These are phyloP conservation scores for Wickerhamomyces canadensis DNA, from an alignment of 805 yeast species.

Conservation along the genomic window DNA sequence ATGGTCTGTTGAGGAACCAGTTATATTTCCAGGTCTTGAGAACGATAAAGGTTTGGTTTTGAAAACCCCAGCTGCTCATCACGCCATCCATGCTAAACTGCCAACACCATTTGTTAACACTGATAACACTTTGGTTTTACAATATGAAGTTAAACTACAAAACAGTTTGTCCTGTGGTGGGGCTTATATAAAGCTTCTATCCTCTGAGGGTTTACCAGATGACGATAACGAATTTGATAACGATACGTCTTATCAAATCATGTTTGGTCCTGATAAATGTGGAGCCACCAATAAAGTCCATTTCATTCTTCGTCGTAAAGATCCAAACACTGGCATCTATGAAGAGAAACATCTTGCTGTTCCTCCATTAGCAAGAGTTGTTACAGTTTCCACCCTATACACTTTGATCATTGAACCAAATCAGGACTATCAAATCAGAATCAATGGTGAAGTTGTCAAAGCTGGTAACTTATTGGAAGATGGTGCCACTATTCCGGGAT, in stretches of 20 bases:
- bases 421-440: conserved; percentile 71
- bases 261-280: conserved; percentile 95
- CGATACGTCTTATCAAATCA: conserved; percentile 71
- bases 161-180: conserved; percentile 82
- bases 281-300: conserved; percentile 78
- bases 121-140: conserved; percentile 67
- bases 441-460: conserved; percentile 69
- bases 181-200: conserved; percentile 74
- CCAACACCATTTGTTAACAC: conserved; percentile 53
- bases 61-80: conserved; percentile 71
- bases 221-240: conserved; percentile 46
- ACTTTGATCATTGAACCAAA: conserved; percentile 66
- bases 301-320: conserved; percentile 59
- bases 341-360: conserved; percentile 64
- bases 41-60: conserved; percentile 75
- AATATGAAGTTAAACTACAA: conserved; percentile 85
- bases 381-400: conserved; percentile 59
- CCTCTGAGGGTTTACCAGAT: conserved; percentile 33
- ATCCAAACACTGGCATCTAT: conserved; percentile 46
- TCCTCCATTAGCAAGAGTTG: conserved; percentile 54
- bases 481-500: conserved; percentile 53
- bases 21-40: conserved; percentile 49
- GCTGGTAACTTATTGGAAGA: conserved; percentile 64
- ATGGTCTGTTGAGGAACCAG: conserved; percentile 69
- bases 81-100: conserved; percentile 69